Conservation (phyloP, 75 land plant genomes). For the Ceratopteris richardii region DNA sequence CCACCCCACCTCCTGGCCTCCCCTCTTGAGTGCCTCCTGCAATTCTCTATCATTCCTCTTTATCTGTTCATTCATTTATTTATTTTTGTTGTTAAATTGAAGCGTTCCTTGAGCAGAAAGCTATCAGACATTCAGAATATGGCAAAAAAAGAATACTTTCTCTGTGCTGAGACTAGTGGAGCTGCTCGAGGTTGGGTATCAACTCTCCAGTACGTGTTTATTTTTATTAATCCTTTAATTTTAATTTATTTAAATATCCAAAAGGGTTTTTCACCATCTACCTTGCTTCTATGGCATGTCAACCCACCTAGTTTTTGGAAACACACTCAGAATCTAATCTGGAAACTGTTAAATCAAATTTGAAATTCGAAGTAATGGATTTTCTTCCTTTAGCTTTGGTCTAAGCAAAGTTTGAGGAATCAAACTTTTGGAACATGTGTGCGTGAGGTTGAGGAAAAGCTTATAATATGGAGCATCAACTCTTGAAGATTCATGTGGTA, state of each 20-base stretch:
- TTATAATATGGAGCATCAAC: too few relatives aligned
- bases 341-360: too few relatives aligned
- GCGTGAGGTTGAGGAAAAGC: too few relatives aligned
- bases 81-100: neutral
- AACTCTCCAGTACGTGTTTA: constrained; percentile 82
- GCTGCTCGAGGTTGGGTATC: constrained; percentile 97
- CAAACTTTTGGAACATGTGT: too few relatives aligned
- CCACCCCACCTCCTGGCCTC: too few relatives aligned
- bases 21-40: neutral
- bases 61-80: neutral
- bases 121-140: constrained; percentile 83
- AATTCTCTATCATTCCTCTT: neutral
- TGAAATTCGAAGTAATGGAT: too few relatives aligned
- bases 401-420: too few relatives aligned
- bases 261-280: neutral
- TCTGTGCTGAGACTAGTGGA: constrained; percentile 95
- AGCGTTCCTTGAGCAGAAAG: neutral
- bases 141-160: constrained; percentile 84
- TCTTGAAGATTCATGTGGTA: too few relatives aligned
- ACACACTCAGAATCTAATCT: too few relatives aligned
- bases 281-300: too few relatives aligned
- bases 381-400: too few relatives aligned
- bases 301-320: too few relatives aligned
- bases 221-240: constrained; percentile 4
- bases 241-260: neutral